A percentile compares a stretch with the other conserved stretches of the same genome.
Evolutionary conservation across 805 yeast genomes (phyloP).

Genomic region (Citeromyces nyonsensis): DNA sequence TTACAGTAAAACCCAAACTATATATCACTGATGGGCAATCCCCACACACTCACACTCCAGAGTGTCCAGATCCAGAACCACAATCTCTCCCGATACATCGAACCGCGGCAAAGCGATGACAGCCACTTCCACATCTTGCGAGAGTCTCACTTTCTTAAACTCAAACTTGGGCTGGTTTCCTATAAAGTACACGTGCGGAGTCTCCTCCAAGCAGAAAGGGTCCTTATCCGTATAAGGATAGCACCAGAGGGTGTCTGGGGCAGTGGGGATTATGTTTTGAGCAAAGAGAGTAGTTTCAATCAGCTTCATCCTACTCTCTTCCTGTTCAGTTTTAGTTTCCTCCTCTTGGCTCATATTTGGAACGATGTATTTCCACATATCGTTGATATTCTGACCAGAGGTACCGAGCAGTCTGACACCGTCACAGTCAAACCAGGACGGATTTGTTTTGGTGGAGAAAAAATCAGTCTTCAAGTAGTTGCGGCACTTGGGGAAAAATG

Average conservation of each 20-base stretch:
- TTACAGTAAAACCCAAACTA: too few relatives aligned
- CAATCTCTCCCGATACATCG: slow-evolving; percentile 45
- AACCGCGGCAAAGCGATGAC: slow-evolving; percentile 63
- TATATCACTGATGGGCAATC: slow-evolving; percentile 5
- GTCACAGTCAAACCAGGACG: slow-evolving; percentile 50
- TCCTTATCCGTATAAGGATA: slow-evolving; percentile 68
- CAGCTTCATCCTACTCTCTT: slow-evolving; percentile 36
- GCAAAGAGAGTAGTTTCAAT: slow-evolving; percentile 60
- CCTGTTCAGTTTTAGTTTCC: slow-evolving; percentile 6
- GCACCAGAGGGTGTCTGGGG: slow-evolving; percentile 89
- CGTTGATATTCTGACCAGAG: slow-evolving; percentile 75
- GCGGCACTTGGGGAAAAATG: slow-evolving; percentile 39
- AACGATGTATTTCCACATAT: slow-evolving; percentile 51
- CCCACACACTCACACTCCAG: slow-evolving; percentile 37
- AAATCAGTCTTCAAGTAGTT: slow-evolving; percentile 18
- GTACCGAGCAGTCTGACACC: slow-evolving; percentile 51
- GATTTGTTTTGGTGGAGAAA: slow-evolving; percentile 45
- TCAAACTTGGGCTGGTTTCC: slow-evolving; percentile 70
- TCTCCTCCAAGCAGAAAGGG: slow-evolving; percentile 67
- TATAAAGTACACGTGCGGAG: slow-evolving; percentile 76
- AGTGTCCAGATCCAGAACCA: slow-evolving; percentile 41
- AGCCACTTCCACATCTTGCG: slow-evolving; percentile 19
- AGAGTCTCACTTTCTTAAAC: slow-evolving; percentile 21
- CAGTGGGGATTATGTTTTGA: slow-evolving; percentile 87
- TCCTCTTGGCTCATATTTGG: slow-evolving; percentile 18